Evolutionary conservation across 805 yeast species (phyloP), one percentile per base, ranked within the genome.

Genomic region (Candida maris): DNA sequence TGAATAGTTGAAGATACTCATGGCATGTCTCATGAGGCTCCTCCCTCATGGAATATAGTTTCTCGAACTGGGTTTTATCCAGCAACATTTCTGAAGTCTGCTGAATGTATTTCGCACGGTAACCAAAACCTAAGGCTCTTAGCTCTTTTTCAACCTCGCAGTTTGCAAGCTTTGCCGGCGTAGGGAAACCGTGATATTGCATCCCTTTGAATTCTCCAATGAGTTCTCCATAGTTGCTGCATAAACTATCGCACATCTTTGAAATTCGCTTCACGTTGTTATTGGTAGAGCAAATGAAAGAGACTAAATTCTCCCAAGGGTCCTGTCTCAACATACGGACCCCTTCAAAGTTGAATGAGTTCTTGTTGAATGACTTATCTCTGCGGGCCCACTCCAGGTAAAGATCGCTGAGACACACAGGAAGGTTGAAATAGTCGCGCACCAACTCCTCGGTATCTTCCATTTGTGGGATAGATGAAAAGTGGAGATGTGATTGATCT

Each of bases 281-380:
- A 59, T 93, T 93, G n/a, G 95, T 81, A 2, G 96, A 86, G 62
- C 97, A 93, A 8, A 93, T 93, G 46, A 91, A 93, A 2, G 93
- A 84, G 14, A 91, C 65, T 30, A 88, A 65, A 28, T 91, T 87
- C 49, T 93, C 98, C 97, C 97, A 93, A 0, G 98, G 97, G 46
- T 91, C 96, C 58, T 93, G 97, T 24, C 89, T 70, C 19, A 93
- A 69, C 44, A 91, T 86, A 20, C 98, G 65, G 14, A 91, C 79
- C 0, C 97, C 97, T 4, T 67, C 67, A 37, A 77, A 77, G 20
- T 51, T 53, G 25, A 57, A 44, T 4, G 63, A 35, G 35, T 44
- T 56, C 33, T 57, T 60, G 30, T 56, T 56, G 50, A 79, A 81
- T 15, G 65, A 59, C 14, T 65, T 33, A 54, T 87, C 94, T 14